These are phyloP conservation scores for Aspergillus hancockii DNA, from an alignment of 495 filamentous ascomycete species.

Conservation along the genomic window DNA sequence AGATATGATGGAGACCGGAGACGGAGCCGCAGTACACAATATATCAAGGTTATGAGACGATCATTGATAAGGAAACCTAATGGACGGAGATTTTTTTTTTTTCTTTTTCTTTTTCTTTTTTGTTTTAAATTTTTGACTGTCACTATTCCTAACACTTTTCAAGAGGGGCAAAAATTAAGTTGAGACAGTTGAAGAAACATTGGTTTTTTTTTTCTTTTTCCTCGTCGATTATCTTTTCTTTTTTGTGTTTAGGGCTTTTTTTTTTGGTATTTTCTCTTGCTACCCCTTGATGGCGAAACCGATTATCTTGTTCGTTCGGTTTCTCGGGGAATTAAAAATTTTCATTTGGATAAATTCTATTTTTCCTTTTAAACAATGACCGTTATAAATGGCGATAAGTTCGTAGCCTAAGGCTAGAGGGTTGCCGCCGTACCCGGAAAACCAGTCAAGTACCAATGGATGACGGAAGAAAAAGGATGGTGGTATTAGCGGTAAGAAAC, in stretches of 20 bases:
- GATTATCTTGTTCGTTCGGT: neutral
- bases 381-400: constrained; percentile 5
- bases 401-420: constrained; percentile 3
- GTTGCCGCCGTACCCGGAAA: constrained; percentile 24
- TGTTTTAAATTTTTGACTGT: neutral
- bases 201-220: neutral
- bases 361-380: constrained; percentile 4
- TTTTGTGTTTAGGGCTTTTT: neutral
- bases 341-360: neutral
- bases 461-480: neutral
- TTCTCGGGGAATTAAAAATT: neutral
- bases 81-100: neutral
- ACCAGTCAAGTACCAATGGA: neutral
- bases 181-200: neutral
- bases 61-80: constrained; percentile 2
- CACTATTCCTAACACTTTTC: constrained; percentile 4
- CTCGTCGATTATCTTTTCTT: neutral
- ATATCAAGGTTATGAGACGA: constrained; percentile 8
- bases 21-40: constrained; percentile 13
- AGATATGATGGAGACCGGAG: constrained; percentile 4
- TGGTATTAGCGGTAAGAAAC: constrained; percentile 10
- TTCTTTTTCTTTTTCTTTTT: neutral
- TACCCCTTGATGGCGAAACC: neutral
- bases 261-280: too few species aligned
- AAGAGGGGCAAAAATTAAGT: constrained; percentile 16